Evolutionary conservation across 2,329 filamentous ascomycete genomes (phyloP).

Genomic region (Pyrenophora seminiperda): DNA sequence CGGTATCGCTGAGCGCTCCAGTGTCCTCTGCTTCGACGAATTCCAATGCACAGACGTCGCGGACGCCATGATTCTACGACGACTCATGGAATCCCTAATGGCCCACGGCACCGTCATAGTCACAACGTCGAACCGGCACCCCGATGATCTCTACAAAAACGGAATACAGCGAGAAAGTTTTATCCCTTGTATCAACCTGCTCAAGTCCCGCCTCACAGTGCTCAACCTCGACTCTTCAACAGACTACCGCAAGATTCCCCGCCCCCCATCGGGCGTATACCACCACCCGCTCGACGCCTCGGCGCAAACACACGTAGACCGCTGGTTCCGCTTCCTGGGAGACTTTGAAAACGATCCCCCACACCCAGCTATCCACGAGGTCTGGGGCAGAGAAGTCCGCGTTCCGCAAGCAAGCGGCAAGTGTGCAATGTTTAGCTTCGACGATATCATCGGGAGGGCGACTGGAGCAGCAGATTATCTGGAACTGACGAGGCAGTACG

Average conservation of each 20-base stretch:
- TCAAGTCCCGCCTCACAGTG: constrained; percentile 81
- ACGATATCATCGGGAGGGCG: constrained; percentile 85
- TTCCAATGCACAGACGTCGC: constrained; percentile 99
- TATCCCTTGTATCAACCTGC: constrained; percentile 89
- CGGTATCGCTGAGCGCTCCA: constrained; percentile 84
- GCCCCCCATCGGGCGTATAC: constrained; percentile 91
- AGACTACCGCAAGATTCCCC: constrained; percentile 95
- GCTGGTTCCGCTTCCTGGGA: constrained; percentile 95
- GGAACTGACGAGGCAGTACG: constrained; percentile 86
- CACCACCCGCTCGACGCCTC: constrained; percentile 82
- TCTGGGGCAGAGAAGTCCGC: constrained; percentile 90
- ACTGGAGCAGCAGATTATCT: constrained; percentile 95
- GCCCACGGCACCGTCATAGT: constrained; percentile 95
- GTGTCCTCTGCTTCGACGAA: constrained; percentile 95
- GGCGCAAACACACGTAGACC: constrained; percentile 80
- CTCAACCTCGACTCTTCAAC: constrained; percentile 95
- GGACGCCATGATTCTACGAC: constrained; percentile 94
- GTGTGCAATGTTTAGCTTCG: constrained; percentile 88
- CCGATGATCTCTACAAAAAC: constrained; percentile 96
- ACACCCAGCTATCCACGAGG: constrained; percentile 76
- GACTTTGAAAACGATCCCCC: constrained; percentile 77
- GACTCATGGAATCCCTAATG: constrained; percentile 89
- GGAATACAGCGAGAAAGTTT: constrained; percentile 96
- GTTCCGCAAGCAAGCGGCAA: constrained; percentile 87
- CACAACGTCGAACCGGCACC: constrained; percentile 96